A percentile compares a stretch with the other conserved stretches of the same genome.
phyloP scores from a whole-genome alignment of 192 early-diverging fungal species.

The Bifiguratus adelaidae region DNA sequence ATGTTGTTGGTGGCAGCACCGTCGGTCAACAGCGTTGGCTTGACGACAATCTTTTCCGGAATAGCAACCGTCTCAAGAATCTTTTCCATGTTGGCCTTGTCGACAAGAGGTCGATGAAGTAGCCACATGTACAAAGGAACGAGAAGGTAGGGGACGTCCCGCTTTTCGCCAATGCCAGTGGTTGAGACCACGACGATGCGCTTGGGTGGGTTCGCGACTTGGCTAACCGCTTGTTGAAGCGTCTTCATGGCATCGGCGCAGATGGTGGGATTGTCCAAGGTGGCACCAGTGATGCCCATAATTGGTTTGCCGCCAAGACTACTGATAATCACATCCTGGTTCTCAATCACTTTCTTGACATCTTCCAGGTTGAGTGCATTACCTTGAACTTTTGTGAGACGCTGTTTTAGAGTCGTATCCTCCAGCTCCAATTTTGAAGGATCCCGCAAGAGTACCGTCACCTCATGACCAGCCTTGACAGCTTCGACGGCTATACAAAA shows the following conservation, averaged over 20 bases:
- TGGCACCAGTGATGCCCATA: not conserved
- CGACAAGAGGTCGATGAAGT: not conserved
- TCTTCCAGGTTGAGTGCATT: not conserved
- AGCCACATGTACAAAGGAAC: not conserved
- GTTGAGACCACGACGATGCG: not conserved
- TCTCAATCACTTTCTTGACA: not conserved
- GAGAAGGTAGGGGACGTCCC: not conserved
- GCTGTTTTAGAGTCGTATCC: not conserved
- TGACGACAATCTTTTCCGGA: slow-evolving; percentile 26
- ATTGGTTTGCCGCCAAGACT: not conserved
- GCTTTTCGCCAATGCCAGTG: not conserved
- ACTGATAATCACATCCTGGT: not conserved
- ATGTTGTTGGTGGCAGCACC: slow-evolving; percentile 21
- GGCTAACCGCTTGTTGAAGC: not conserved
- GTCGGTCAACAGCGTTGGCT: slow-evolving; percentile 27
- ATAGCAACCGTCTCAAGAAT: too few species aligned
- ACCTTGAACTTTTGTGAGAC: not conserved
- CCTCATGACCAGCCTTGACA: not conserved
- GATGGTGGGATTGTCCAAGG: not conserved
- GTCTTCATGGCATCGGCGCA: not conserved
- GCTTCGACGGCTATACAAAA: not conserved
- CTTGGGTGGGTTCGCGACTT: too few species aligned
- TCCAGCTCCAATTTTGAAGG: not conserved
- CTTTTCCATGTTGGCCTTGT: slow-evolving; percentile 3
- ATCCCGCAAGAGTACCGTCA: not conserved